Percentiles rank a stretch among this genome's conserved stretches.
Conservation (phyloP, 176 grass and related monocot species). For the Eleusine coracana region DNA sequence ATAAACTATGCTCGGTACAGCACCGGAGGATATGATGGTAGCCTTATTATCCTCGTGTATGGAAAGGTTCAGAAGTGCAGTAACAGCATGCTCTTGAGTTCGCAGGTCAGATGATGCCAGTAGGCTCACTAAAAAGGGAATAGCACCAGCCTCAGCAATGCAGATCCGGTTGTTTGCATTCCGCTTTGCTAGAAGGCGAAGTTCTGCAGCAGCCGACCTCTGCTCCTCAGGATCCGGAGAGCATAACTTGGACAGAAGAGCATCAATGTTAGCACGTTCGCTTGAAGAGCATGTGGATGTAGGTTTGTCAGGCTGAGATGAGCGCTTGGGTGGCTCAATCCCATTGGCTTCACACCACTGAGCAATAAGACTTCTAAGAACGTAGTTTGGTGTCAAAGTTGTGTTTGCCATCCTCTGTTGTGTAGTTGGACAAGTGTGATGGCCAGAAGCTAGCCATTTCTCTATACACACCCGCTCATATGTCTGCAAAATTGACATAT, state of each 20-base stretch:
- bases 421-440: constrained; percentile 80
- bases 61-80: constrained; percentile 87
- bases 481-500: constrained; percentile 58
- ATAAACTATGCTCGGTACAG: constrained; percentile 75
- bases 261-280: constrained; percentile 73
- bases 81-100: constrained; percentile 94
- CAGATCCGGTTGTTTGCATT: constrained; percentile 79
- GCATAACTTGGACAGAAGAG: constrained; percentile 66
- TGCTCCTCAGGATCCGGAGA: constrained; percentile 63
- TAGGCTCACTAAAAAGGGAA: constrained; percentile 70
- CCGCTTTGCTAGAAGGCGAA: constrained; percentile 82
- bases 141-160: constrained; percentile 87
- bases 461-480: constrained; percentile 79
- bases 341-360: constrained; percentile 86
- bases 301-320: constrained; percentile 37
- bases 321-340: constrained; percentile 73
- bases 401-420: constrained; percentile 76
- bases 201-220: constrained; percentile 71
- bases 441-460: constrained; percentile 74
- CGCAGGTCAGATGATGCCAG: constrained; percentile 57
- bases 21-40: constrained; percentile 68
- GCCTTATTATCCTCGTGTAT: constrained; percentile 89
- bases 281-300: constrained; percentile 45
- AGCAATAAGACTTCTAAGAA: constrained; percentile 78
- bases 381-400: constrained; percentile 80